Conservation (phyloP, 306 rosid genomes). For the Prunus persica region Prunus_persica_NCBIv2 NC_034009.1:23791501-23792000, state of each 20-base stretch:
- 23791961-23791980: constrained; percentile 32
- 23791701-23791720: neutral
- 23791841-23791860: no score
- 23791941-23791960: neutral
- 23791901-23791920: neutral
- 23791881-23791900: no score
- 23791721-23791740: neutral
- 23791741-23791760: constrained; percentile 6
- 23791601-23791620: neutral
- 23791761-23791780: neutral
- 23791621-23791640: neutral
- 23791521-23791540: constrained; percentile 40
- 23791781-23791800: neutral
- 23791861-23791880: no score
- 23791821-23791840: no score
- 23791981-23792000: constrained; percentile 99
- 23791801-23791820: neutral
- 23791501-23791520: constrained; percentile 31
- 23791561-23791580: constrained; percentile 63
- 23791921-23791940: constrained; percentile 5
- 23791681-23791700: neutral
- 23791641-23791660: neutral
- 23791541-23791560: constrained; percentile 23
- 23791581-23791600: constrained; percentile 77
- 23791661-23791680: neutral